A percentile compares a stretch with the other conserved stretches of the same genome.
Conservation (phyloP, 345 rosid species). For the Sisymbrium altissimum region DNA sequence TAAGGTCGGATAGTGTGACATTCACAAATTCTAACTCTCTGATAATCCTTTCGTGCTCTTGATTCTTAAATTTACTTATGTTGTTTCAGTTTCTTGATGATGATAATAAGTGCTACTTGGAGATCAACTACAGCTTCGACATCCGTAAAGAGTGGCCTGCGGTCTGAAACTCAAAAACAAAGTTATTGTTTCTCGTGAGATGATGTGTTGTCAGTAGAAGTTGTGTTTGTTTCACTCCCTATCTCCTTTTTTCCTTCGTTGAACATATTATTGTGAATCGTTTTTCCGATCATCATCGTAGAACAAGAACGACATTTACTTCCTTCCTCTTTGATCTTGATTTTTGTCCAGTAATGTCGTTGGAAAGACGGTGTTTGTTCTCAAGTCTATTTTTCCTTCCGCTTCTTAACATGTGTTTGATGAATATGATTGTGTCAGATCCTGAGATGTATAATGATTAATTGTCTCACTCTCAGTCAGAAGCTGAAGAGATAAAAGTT, state of each 20-base stretch:
- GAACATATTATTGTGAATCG: constrained; percentile 35
- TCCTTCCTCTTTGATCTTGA: constrained; percentile 15
- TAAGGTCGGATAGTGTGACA: constrained; percentile 42
- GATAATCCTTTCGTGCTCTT: not conserved
- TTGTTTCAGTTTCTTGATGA: constrained; percentile 65
- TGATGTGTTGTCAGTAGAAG: constrained; percentile 28
- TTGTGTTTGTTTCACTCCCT: constrained; percentile 30
- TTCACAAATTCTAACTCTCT: not conserved
- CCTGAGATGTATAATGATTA: constrained; percentile 23
- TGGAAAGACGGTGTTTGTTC: constrained; percentile 22
- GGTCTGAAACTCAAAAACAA: constrained; percentile 18
- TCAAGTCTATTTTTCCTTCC: constrained; percentile 7
- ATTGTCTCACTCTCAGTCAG: constrained; percentile 2
- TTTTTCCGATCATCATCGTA: constrained; percentile 15
- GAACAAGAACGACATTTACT: constrained; percentile 29
- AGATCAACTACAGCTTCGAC: constrained; percentile 73
- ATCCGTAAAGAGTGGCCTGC: constrained; percentile 73
- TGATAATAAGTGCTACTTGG: constrained; percentile 80
- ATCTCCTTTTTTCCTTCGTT: constrained; percentile 3
- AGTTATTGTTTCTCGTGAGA: constrained; percentile 6
- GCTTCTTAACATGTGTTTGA: constrained; percentile 29
- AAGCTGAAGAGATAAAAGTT: constrained; percentile 1
- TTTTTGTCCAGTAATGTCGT: constrained; percentile 23
- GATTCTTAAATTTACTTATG: not conserved
- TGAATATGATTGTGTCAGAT: constrained; percentile 12